phyloP scores from a whole-genome alignment of 2,329 filamentous ascomycete species.

The Hypomyces rosellus region DNA sequence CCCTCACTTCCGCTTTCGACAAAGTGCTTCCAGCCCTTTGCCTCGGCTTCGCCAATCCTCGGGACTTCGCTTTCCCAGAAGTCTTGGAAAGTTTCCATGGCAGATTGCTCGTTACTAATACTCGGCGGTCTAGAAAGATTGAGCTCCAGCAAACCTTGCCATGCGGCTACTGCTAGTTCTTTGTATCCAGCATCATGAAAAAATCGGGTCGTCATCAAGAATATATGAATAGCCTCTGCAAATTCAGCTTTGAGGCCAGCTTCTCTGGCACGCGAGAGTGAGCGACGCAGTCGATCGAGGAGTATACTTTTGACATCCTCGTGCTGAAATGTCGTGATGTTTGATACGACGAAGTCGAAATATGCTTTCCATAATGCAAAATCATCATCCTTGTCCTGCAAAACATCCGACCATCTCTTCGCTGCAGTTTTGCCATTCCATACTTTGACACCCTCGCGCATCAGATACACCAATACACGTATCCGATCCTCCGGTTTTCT shows the following conservation, averaged over 20 bases:
- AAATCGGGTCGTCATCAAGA: conserved; percentile 68
- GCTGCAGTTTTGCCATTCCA: conserved; percentile 61
- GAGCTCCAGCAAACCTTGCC: conserved; percentile 77
- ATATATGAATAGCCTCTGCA: conserved; percentile 53
- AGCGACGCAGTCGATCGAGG: conserved; percentile 39
- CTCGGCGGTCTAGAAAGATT: conserved; percentile 53
- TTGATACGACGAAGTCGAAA: conserved; percentile 66
- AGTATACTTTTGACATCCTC: conserved; percentile 58
- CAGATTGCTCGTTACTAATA: conserved; percentile 19
- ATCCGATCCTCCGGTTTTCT: conserved; percentile 43
- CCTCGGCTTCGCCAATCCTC: conserved; percentile 67
- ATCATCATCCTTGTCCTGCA: conserved; percentile 20
- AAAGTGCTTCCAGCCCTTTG: conserved; percentile 64
- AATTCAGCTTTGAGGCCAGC: conserved; percentile 8
- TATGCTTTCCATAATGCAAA: conserved; percentile 67
- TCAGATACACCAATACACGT: conserved; percentile 58
- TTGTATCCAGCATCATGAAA: conserved; percentile 70
- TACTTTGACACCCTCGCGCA: conserved; percentile 66
- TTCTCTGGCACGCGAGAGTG: conserved; percentile 10
- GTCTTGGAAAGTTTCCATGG: conserved; percentile 47
- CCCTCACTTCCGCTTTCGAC: conserved; percentile 27
- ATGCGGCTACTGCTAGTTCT: conserved; percentile 70
- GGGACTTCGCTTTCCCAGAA: conserved; percentile 86
- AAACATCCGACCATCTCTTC: conserved; percentile 57
- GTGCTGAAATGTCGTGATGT: conserved; percentile 60